Conservation (phyloP, 2,329 filamentous ascomycete species). For the Ophiocordyceps robertsii region DNA sequence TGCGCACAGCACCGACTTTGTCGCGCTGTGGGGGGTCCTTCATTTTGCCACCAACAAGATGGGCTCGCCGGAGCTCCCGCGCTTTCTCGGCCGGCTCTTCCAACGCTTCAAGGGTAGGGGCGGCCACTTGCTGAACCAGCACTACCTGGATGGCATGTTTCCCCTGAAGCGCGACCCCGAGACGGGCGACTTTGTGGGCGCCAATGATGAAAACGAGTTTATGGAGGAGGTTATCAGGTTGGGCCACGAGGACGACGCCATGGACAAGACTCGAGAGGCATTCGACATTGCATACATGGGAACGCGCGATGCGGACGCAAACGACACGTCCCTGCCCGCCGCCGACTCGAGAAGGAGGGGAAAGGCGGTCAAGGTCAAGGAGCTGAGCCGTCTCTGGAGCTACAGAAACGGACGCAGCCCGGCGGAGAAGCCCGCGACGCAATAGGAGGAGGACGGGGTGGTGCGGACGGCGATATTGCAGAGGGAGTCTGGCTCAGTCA, state of each 20-base stretch:
- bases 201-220: constrained; percentile 39
- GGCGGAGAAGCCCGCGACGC: constrained; percentile 22
- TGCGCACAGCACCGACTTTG: constrained; percentile 60
- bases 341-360: constrained; percentile 12
- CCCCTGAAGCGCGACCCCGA: constrained; percentile 30
- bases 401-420: constrained; percentile 48
- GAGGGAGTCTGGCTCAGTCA: not conserved
- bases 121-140: constrained; percentile 46
- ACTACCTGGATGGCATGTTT: constrained; percentile 51
- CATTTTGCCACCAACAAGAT: constrained; percentile 42
- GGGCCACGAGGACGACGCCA: constrained; percentile 28
- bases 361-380: constrained; percentile 36
- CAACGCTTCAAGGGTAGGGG: constrained; percentile 33
- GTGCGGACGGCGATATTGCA: constrained; percentile 26
- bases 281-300: constrained; percentile 34
- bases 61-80: constrained; percentile 32
- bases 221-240: constrained; percentile 44
- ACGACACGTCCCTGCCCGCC: constrained; percentile 15
- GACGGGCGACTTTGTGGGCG: constrained; percentile 26
- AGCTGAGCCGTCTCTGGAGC: constrained; percentile 48
- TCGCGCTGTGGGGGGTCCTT: constrained; percentile 61
- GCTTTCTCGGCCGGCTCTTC: constrained; percentile 51
- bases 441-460: constrained; percentile 21
- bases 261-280: constrained; percentile 29
- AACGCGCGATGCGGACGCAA: constrained; percentile 21